Conservation (phyloP, 2,329 filamentous ascomycete species). For the Fusarium cicatricum region DNA sequence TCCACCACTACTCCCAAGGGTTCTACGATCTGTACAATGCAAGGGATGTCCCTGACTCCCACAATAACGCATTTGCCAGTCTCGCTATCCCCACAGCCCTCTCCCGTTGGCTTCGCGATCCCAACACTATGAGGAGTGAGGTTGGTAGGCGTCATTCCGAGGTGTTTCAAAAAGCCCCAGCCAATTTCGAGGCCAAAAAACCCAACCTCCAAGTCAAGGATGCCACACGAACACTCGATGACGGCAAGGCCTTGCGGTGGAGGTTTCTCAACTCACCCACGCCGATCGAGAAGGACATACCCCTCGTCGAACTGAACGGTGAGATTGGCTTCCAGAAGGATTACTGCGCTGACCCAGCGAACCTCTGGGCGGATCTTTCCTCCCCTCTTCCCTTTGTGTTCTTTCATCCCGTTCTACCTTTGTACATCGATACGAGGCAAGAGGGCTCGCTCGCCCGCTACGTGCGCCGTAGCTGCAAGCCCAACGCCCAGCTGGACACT, state of each 20-base stretch:
- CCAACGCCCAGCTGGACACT: slow-evolving; percentile 89
- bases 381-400: slow-evolving; percentile 79
- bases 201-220: slow-evolving; percentile 61
- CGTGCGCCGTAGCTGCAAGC: slow-evolving; percentile 88
- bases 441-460: slow-evolving; percentile 89
- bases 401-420: slow-evolving; percentile 85
- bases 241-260: slow-evolving; percentile 66
- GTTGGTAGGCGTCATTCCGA: slow-evolving; percentile 71
- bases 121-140: slow-evolving; percentile 71
- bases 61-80: slow-evolving; percentile 81
- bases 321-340: slow-evolving; percentile 77
- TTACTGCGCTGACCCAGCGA: slow-evolving; percentile 72
- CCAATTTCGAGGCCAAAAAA: slow-evolving; percentile 54
- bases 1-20: slow-evolving; percentile 76
- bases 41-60: slow-evolving; percentile 63
- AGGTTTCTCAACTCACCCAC: slow-evolving; percentile 66
- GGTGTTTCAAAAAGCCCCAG: slow-evolving; percentile 69
- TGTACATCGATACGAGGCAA: slow-evolving; percentile 90
- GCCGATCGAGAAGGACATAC: slow-evolving; percentile 64
- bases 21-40: slow-evolving; percentile 80
- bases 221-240: slow-evolving; percentile 46
- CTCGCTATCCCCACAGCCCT: slow-evolving; percentile 78
- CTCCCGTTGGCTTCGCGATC: slow-evolving; percentile 80
- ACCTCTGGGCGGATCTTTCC: slow-evolving; percentile 72
- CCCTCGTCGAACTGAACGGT: slow-evolving; percentile 77